phyloP scores from a whole-genome alignment of 176 grass and related monocot species.

The Eleusine indica region DNA sequence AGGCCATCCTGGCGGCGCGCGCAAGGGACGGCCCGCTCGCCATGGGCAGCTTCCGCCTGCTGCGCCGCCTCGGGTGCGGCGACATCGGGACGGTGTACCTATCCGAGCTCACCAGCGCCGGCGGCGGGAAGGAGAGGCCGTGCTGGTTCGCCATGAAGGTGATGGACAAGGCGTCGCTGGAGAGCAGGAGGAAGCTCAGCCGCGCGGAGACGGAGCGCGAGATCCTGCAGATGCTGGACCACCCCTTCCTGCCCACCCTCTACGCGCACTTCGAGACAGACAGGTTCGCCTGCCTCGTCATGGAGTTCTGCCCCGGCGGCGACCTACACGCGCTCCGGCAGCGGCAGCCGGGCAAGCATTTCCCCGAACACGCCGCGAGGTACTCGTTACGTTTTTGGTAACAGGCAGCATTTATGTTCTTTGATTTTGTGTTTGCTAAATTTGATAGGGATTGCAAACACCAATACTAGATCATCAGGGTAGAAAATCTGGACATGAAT shows the following conservation, averaged over 20 bases:
- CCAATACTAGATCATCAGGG: not conserved
- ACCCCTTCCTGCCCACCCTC: slow-evolving; percentile 69
- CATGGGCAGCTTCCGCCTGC: slow-evolving; percentile 60
- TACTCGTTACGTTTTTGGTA: not conserved
- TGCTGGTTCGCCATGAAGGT: slow-evolving; percentile 70
- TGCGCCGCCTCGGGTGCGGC: slow-evolving; percentile 62
- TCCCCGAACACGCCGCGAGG: slow-evolving; percentile 70
- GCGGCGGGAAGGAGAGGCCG: slow-evolving; percentile 14
- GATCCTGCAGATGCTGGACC: slow-evolving; percentile 74
- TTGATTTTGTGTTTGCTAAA: not conserved
- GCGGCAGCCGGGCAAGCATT: slow-evolving; percentile 66
- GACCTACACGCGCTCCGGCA: slow-evolving; percentile 91
- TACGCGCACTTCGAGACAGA: slow-evolving; percentile 71
- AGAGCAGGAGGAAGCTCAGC: slow-evolving; percentile 62
- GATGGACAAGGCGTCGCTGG: slow-evolving; percentile 77
- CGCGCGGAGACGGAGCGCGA: slow-evolving; percentile 63
- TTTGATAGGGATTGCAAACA: not conserved
- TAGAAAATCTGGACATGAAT: not conserved
- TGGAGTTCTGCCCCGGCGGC: slow-evolving; percentile 97
- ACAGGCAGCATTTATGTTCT: not conserved
- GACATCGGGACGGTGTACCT: slow-evolving; percentile 70
- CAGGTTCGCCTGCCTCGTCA: slow-evolving; percentile 84
- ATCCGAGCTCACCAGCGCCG: slow-evolving; percentile 49
- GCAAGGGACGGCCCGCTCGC: slow-evolving; percentile 44
- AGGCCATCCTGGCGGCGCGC: slow-evolving; percentile 51